Evolutionary conservation across 108 stramenopile species (phyloP).

Genomic region (Fragilaria crotonensis): DNA sequence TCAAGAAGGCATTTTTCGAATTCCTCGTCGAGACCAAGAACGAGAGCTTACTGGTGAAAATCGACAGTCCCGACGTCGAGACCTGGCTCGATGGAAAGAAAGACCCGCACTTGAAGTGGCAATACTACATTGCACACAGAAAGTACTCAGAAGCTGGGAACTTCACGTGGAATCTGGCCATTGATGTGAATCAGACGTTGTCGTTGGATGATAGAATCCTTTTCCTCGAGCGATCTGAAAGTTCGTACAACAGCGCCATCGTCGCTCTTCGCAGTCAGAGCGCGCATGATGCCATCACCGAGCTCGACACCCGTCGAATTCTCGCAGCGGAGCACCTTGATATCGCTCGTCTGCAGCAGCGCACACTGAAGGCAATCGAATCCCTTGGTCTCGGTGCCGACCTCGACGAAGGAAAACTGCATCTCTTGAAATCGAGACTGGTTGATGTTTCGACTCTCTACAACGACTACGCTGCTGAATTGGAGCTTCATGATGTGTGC

Average conservation of each 20-base stretch:
- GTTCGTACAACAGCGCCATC: conserved; percentile 43
- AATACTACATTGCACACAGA: conserved; percentile 63
- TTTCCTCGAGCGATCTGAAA: conserved; percentile 51
- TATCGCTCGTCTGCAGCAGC: conserved; percentile 64
- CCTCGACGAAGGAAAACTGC: conserved; percentile 32
- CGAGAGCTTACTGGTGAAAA: conserved; percentile 55
- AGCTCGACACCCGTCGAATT: conserved; percentile 24
- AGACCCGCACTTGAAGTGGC: conserved; percentile 43
- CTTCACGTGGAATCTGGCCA: conserved; percentile 43
- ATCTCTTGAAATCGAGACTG: conserved; percentile 36
- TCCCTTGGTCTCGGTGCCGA: conserved; percentile 31
- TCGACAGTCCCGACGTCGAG: conserved; percentile 61
- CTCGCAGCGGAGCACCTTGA: conserved; percentile 50
- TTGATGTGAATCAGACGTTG: conserved; percentile 20
- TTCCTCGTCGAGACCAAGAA: conserved; percentile 48
- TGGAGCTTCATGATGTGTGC: conserved; percentile 70
- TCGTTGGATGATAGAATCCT: conserved; percentile 58
- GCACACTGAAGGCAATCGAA: conserved; percentile 44
- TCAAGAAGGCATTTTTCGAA: conserved; percentile 59
- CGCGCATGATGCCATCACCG: conserved; percentile 15
- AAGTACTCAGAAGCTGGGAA: conserved; percentile 58
- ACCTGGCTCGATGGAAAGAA: conserved; percentile 60
- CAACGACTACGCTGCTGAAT: conserved; percentile 61
- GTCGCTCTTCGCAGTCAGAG: neutral
- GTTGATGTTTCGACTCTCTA: conserved; percentile 59